Evolutionary conservation across 2,329 filamentous ascomycete genomes (phyloP).

Genomic region (Coniochaeta sp.): DNA sequence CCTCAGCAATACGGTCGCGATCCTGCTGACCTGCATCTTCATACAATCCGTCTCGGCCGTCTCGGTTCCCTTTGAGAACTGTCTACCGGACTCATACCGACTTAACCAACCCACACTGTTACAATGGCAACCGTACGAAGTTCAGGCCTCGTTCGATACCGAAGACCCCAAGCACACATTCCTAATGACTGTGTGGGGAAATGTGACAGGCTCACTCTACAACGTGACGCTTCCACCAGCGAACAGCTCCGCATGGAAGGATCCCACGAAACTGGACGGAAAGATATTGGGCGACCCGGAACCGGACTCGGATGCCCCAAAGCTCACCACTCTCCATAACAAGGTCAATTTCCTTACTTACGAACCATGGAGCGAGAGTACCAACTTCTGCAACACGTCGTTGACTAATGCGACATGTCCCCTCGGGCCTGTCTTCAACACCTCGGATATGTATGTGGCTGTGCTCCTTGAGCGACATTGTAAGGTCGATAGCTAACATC

Average conservation of each 20-base stretch:
- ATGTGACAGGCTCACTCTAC: slow-evolving; percentile 70
- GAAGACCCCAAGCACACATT: slow-evolving; percentile 55
- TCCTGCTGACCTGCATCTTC: slow-evolving; percentile 31
- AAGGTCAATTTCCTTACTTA: slow-evolving; percentile 73
- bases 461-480: not conserved
- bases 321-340: slow-evolving; percentile 66
- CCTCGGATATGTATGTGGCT: slow-evolving; percentile 28
- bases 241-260: slow-evolving; percentile 52
- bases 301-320: slow-evolving; percentile 35
- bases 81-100: slow-evolving; percentile 57
- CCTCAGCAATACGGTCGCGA: slow-evolving; percentile 22
- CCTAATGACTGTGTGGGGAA: slow-evolving; percentile 78
- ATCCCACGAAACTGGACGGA: slow-evolving; percentile 55
- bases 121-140: slow-evolving; percentile 71
- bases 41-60: slow-evolving; percentile 49
- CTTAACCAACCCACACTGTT: slow-evolving; percentile 52
- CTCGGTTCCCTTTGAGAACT: slow-evolving; percentile 77
- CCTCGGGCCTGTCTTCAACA: slow-evolving; percentile 63
- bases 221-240: slow-evolving; percentile 51
- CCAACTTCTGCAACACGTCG: slow-evolving; percentile 60
- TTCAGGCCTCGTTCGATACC: slow-evolving; percentile 68
- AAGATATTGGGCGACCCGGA: slow-evolving; percentile 68
- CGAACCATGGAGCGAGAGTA: slow-evolving; percentile 50
- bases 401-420: slow-evolving; percentile 63
- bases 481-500: not conserved